Percentiles rank a stretch among this genome's conserved stretches.
Evolutionary conservation across 768 basidiomycete species (phyloP).

Genomic region (Sarcodon aspratus): DNA sequence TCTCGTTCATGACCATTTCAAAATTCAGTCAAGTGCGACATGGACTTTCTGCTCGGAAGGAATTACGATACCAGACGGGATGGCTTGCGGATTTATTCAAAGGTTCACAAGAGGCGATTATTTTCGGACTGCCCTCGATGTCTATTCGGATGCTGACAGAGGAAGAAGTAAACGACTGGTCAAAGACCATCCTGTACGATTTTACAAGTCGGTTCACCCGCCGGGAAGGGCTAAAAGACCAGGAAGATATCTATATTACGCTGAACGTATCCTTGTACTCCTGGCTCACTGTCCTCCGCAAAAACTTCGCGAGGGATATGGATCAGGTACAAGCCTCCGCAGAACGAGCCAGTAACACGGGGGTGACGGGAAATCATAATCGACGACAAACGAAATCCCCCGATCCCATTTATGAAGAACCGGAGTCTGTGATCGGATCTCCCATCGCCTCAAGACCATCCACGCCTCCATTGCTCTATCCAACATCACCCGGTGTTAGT

Average conservation of each 20-base stretch:
- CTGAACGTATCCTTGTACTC: constrained; percentile 75
- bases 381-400: not conserved
- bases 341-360: constrained; percentile 14
- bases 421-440: not conserved
- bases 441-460: not conserved
- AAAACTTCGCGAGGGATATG: constrained; percentile 67
- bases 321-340: constrained; percentile 54
- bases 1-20: constrained; percentile 68
- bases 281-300: constrained; percentile 70
- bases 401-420: not conserved
- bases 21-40: constrained; percentile 56
- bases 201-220: constrained; percentile 63
- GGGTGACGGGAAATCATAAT: not conserved
- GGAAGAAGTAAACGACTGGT: constrained; percentile 32
- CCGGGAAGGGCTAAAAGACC: constrained; percentile 30
- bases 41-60: constrained; percentile 26
- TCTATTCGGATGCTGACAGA: constrained; percentile 71
- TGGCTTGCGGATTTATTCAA: constrained; percentile 57
- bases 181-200: constrained; percentile 44
- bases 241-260: constrained; percentile 77
- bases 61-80: constrained; percentile 28
- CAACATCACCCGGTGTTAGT: not conserved
- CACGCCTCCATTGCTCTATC: not conserved
- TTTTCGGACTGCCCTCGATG: constrained; percentile 77
- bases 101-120: constrained; percentile 55